Evolutionary conservation across 305 asterid genomes (phyloP), one percentile per base, ranked within the genome.

Genomic region (Solanum hybrid): DNA sequence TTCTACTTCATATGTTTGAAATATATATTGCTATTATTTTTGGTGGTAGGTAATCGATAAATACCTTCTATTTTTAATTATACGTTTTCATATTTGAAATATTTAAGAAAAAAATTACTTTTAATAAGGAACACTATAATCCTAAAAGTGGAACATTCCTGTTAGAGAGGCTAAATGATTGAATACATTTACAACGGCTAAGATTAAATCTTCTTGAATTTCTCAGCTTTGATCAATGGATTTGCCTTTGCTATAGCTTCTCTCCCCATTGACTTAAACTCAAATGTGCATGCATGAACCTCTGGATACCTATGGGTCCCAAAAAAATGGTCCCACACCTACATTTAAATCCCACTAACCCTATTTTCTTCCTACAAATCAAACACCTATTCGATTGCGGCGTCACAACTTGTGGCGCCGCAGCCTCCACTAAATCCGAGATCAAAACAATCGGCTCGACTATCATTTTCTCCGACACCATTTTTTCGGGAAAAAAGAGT

Each of bases 261-360:
- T 90, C 95, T 92, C 16, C 99, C 99, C 93, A 93, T 79, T 22
- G 95, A 66, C 92, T 95, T 96, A 94, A 94, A 96, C 90, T 96
- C 98, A 64, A 96, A 95, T 4, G 92, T 35, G 90, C 99, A 96
- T 1, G 90, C 94, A 88, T 96, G 99, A 20, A 90, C 95, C 88
- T 96, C 98, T 40, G 99, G 97, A 94, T 96, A 95, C 93, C 99
- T 90, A 86, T 96, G 99, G 90, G 91, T 91, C 93, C 98, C 98
- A 77, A 95, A 95, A 95, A 95, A 4, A 95, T 94, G 69, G 88
- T 92, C 88, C 96, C 99, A 42, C 99, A 96, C 92, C 94, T 90
- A 90, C 99, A 96, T 91, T 93, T 90, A 92, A 95, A 96, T 80
- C 98, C 99, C 66, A 94, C 92, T 93, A 96, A 88, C 56, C 99